A percentile compares a stretch with the other conserved stretches of the same genome.
Evolutionary conservation across 2,329 filamentous ascomycete species (phyloP).

Genomic region (Microascus cirrosus): DNA sequence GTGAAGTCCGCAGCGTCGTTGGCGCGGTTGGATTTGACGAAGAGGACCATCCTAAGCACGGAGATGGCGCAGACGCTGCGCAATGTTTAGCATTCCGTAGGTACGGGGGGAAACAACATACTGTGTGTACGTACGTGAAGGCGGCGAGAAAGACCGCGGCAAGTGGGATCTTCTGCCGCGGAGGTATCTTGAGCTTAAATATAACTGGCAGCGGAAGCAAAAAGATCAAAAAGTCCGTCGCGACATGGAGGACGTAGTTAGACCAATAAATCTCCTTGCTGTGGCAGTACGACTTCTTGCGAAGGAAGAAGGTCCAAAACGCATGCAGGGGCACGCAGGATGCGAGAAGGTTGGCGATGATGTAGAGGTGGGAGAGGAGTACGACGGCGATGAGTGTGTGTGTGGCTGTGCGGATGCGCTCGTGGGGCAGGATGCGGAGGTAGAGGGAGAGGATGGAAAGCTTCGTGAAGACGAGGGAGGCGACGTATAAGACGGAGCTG

Average conservation of each 20-base stretch:
- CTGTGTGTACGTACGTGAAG: constrained; percentile 11
- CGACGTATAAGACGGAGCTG: constrained; percentile 9
- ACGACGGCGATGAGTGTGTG: constrained; percentile 10
- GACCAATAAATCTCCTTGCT: constrained; percentile 13
- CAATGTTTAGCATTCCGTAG: not conserved
- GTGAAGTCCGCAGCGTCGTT: constrained; percentile 2
- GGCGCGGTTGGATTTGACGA: not conserved
- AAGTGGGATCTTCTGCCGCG: constrained; percentile 12
- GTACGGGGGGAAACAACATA: no score
- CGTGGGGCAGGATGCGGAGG: constrained; percentile 13
- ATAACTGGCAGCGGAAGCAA: constrained; percentile 16
- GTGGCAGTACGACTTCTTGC: constrained; percentile 6
- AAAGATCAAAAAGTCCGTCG: constrained; percentile 16
- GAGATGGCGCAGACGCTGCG: constrained; percentile 23
- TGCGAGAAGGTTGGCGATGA: constrained; percentile 11
- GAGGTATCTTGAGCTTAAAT: constrained; percentile 13
- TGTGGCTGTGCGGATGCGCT: constrained; percentile 11
- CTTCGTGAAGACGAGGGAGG: constrained; percentile 11
- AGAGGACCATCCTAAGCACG: constrained; percentile 13
- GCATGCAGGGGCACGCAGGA: constrained; percentile 11
- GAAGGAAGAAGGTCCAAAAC: constrained; percentile 7
- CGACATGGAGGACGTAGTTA: constrained; percentile 16
- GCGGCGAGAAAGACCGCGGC: constrained; percentile 14
- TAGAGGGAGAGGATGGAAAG: constrained; percentile 13
- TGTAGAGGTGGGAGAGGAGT: constrained; percentile 11